A percentile compares a stretch with the other conserved stretches of the same genome.
phyloP scores from a whole-genome alignment of 768 basidiomycete species.

The Russula griseocarnosa region DNA sequence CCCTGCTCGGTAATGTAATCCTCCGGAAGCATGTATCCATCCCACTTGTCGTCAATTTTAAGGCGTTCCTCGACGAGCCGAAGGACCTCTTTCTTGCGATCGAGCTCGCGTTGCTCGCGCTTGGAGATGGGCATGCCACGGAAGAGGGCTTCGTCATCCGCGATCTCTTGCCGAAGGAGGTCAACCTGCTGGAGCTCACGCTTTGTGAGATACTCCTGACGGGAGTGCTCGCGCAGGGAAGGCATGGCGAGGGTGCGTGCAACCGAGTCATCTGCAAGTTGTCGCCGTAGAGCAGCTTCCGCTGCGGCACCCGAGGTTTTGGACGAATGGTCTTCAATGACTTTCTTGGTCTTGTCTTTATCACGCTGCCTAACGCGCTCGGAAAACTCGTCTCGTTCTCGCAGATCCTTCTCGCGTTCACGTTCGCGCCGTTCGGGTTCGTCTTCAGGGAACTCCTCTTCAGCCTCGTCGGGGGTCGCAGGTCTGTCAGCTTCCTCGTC shows the following conservation, averaged over 20 bases:
- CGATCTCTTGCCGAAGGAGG: slow-evolving; percentile 85
- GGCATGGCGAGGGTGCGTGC: slow-evolving; percentile 54
- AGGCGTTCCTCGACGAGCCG: slow-evolving; percentile 90
- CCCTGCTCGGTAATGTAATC: slow-evolving; percentile 99
- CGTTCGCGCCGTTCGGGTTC: slow-evolving; percentile 65
- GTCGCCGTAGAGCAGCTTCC: slow-evolving; percentile 76
- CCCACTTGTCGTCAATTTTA: slow-evolving; percentile 91
- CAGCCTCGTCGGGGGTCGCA: slow-evolving; percentile 39
- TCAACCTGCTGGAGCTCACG: slow-evolving; percentile 96
- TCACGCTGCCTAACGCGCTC: slow-evolving; percentile 82
- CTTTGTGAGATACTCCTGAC: slow-evolving; percentile 94
- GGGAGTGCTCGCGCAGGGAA: slow-evolving; percentile 78
- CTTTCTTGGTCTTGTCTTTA: slow-evolving; percentile 77
- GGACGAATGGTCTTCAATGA: slow-evolving; percentile 89
- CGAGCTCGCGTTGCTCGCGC: slow-evolving; percentile 74
- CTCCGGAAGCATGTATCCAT: slow-evolving; percentile 94
- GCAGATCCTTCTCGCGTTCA: slow-evolving; percentile 71
- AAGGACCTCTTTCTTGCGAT: slow-evolving; percentile 88
- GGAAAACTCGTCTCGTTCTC: slow-evolving; percentile 91
- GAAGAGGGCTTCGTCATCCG: slow-evolving; percentile 90
- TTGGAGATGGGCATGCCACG: slow-evolving; percentile 87
- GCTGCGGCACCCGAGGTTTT: slow-evolving; percentile 67
- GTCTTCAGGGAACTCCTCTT: slow-evolving; percentile 58
- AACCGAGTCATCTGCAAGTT: slow-evolving; percentile 62
- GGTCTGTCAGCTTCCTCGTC: slow-evolving; percentile 40